phyloP scores from a whole-genome alignment of 257 asterid species.

The Scutellaria minor region DNA sequence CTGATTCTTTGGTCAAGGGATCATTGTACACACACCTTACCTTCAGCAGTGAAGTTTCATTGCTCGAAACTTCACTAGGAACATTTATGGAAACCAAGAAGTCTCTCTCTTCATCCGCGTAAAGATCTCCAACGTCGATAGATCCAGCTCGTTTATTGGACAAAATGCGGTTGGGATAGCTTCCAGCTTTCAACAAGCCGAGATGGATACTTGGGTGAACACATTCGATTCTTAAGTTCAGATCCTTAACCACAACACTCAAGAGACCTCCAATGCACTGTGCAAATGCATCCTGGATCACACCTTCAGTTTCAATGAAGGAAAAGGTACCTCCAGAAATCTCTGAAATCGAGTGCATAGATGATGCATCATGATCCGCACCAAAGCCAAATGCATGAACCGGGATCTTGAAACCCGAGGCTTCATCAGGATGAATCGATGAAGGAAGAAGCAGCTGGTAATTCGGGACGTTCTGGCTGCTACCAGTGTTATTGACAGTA shows the following conservation, averaged over 20 bases:
- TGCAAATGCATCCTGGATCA: conserved; percentile 98
- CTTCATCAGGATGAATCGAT: conserved; percentile 59
- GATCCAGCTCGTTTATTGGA: conserved; percentile 62
- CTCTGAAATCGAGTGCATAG: conserved; percentile 95
- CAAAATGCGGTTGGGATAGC: conserved; percentile 58
- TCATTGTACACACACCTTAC: conserved; percentile 67
- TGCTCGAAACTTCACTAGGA: conserved; percentile 58
- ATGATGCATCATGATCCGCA: conserved; percentile 81
- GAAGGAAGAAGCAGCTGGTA: conserved; percentile 77
- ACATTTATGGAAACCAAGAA: conserved; percentile 70
- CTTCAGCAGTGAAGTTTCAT: conserved; percentile 62
- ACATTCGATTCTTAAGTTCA: conserved; percentile 61
- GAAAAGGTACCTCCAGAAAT: conserved; percentile 96
- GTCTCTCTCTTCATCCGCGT: conserved; percentile 96
- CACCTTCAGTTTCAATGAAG: conserved; percentile 92
- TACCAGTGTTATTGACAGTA: conserved; percentile 53
- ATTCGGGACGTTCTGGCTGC: conserved; percentile 49
- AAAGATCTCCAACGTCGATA: conserved; percentile 83
- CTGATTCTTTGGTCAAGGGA: conserved; percentile 68
- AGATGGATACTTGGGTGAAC: conserved; percentile 58
- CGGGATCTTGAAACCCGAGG: conserved; percentile 67
- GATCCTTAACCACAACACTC: conserved; percentile 88
- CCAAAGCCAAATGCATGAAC: conserved; percentile 97
- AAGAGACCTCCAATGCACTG: conserved; percentile 98
- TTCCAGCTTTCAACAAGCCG: conserved; percentile 72